Evolutionary conservation across 257 asterid species (phyloP).

Genomic region (Apocynum venetum): DNA sequence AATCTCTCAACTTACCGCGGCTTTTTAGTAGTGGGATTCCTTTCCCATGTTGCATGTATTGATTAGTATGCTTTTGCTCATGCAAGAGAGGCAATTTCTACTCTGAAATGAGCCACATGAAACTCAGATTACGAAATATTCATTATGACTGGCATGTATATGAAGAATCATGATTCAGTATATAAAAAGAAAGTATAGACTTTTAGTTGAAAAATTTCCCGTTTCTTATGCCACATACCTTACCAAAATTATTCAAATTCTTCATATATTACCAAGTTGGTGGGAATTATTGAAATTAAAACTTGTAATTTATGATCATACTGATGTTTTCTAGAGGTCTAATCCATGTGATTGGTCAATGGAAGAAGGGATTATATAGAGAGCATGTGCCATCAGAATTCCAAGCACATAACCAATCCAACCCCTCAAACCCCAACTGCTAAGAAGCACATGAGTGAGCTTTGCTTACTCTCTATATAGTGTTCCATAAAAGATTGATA

Average conservation of each 20-base stretch:
- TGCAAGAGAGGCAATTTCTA: neutral
- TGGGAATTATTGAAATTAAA: neutral
- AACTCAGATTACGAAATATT: neutral
- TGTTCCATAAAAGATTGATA: neutral
- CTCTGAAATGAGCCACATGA: neutral
- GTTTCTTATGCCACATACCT: neutral
- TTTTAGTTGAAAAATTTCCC: too few relatives aligned
- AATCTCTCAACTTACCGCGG: neutral
- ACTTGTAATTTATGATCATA: neutral
- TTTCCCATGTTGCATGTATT: slow-evolving; percentile 2
- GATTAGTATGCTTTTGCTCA: neutral
- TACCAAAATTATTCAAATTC: neutral
- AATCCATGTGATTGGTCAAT: slow-evolving; percentile 1
- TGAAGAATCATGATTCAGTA: neutral
- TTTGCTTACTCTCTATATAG: too few relatives aligned
- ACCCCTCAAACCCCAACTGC: too few relatives aligned
- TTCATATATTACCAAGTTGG: neutral
- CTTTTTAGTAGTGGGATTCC: neutral
- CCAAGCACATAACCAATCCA: too few relatives aligned
- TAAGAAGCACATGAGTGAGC: too few relatives aligned
- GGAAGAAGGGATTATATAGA: neutral
- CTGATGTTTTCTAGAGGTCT: neutral
- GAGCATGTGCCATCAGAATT: too few relatives aligned
- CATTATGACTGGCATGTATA: neutral
- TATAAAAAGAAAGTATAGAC: neutral